Conservation (phyloP, 495 filamentous ascomycete species). For the Letharia lupina region DNA sequence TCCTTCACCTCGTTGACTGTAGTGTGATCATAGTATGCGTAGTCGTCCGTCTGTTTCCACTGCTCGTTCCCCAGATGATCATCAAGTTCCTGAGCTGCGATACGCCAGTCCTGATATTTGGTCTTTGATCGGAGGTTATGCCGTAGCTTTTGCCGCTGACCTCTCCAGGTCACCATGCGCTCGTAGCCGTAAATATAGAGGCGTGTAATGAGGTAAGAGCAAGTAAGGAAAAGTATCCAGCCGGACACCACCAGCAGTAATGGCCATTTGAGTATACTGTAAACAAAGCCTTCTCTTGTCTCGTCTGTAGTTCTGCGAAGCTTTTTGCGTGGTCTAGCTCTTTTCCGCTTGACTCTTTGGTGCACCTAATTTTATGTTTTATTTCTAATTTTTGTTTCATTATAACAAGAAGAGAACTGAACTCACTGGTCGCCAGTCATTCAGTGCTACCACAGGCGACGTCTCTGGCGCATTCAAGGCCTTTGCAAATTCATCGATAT, state of each 20-base stretch:
- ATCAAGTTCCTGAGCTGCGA: slow-evolving; percentile 71
- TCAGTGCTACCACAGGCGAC: slow-evolving; percentile 56
- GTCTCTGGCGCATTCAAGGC: slow-evolving; percentile 44
- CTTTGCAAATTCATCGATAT: slow-evolving; percentile 44
- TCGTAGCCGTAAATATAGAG: slow-evolving; percentile 88
- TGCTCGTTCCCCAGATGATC: slow-evolving; percentile 67
- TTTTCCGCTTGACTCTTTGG: slow-evolving; percentile 50
- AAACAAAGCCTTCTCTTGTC: slow-evolving; percentile 86
- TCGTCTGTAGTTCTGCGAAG: slow-evolving; percentile 64
- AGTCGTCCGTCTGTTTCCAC: slow-evolving; percentile 85
- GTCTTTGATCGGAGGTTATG: slow-evolving; percentile 58
- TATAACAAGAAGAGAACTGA: no score
- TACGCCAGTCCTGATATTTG: slow-evolving; percentile 74
- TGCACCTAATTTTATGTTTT: slow-evolving; percentile 33
- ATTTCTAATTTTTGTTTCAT: no score
- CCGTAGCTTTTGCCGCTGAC: slow-evolving; percentile 60
- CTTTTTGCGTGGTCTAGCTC: slow-evolving; percentile 29
- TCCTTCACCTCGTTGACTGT: slow-evolving; percentile 68
- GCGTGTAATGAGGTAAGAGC: slow-evolving; percentile 72
- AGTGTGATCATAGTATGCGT: slow-evolving; percentile 86
- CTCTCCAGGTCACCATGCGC: slow-evolving; percentile 50
- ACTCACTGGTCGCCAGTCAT: slow-evolving; percentile 67
- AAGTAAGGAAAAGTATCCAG: slow-evolving; percentile 63
- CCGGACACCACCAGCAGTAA: slow-evolving; percentile 67
- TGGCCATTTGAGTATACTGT: slow-evolving; percentile 84